Percentiles rank a stretch among this genome's conserved stretches.
Conservation (phyloP, 225 moss, liverwort and hornwort genomes). For the Sphagnum tenellum region DNA sequence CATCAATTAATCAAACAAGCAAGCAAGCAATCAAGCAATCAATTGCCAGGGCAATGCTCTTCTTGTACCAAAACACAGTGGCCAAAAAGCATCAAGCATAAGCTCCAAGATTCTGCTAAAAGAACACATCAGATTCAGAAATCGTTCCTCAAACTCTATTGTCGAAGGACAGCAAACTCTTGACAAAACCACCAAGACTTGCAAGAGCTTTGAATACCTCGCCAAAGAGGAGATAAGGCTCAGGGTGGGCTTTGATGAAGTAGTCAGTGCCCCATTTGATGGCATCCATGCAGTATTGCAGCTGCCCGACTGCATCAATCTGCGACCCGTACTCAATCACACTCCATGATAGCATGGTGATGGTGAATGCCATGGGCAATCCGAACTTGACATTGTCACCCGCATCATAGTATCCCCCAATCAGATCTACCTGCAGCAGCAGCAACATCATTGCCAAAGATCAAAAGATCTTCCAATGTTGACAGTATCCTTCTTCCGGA, state of each 20-base stretch:
- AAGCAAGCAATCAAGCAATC: too few species aligned
- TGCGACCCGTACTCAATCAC: conserved; percentile 21
- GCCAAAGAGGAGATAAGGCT: conserved; percentile 23
- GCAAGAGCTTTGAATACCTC: conserved; percentile 8
- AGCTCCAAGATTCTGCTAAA: background rate
- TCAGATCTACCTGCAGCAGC: conserved; percentile 19
- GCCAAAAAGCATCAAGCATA: too few species aligned
- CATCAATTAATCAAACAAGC: too few species aligned
- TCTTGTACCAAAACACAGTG: too few species aligned
- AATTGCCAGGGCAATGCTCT: too few species aligned
- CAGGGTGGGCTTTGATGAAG: conserved; percentile 26
- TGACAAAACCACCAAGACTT: background rate
- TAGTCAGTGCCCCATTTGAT: conserved; percentile 29
- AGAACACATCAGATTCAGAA: background rate
- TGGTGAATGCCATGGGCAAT: conserved; percentile 23
- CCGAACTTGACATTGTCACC: conserved; percentile 34
- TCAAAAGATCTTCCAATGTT: background rate
- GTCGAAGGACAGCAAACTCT: background rate
- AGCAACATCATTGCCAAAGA: background rate
- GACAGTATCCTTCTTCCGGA: background rate
- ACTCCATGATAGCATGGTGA: conserved; percentile 29
- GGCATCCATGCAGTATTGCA: conserved; percentile 20
- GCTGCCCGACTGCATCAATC: conserved; percentile 20
- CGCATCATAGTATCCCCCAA: conserved; percentile 28
- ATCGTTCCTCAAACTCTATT: background rate